A percentile compares a stretch with the other conserved stretches of the same genome.
Conservation (phyloP, 495 filamentous ascomycete species). For the Tetracladium marchalianum region DNA sequence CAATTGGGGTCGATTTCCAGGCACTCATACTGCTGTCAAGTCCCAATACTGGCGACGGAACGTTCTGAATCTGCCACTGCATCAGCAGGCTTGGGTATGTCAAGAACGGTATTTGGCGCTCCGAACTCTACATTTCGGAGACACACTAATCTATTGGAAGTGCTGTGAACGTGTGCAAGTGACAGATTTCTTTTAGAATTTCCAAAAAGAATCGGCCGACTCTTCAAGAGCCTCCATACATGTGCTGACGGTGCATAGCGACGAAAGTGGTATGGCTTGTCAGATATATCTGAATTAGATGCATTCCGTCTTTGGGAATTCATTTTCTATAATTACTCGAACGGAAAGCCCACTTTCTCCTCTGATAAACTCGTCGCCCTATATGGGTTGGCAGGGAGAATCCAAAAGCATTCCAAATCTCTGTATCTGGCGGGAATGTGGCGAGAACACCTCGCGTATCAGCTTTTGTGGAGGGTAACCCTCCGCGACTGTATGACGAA, state of each 20-base stretch:
- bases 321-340: neutral
- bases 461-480: neutral
- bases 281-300: neutral
- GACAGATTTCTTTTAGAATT: neutral
- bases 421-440: slow-evolving; percentile 3
- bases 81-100: slow-evolving; percentile 5
- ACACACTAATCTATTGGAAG: neutral
- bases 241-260: neutral
- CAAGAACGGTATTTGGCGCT: slow-evolving; percentile 10
- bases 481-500: neutral
- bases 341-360: neutral
- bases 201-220: neutral
- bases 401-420: neutral
- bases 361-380: slow-evolving; percentile 2
- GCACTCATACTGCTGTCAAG: neutral
- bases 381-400: neutral
- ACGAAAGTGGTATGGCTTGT: neutral
- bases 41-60: neutral
- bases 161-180: neutral
- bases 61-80: neutral
- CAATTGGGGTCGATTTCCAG: neutral
- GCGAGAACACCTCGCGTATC: neutral
- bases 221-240: neutral
- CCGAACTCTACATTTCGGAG: slow-evolving; percentile 4
- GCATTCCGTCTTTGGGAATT: neutral